Percentiles rank a stretch among this genome's conserved stretches.
Evolutionary conservation across 2,329 filamentous ascomycete species (phyloP).

Genomic region (Plectosphaerella cucumerina): DNA sequence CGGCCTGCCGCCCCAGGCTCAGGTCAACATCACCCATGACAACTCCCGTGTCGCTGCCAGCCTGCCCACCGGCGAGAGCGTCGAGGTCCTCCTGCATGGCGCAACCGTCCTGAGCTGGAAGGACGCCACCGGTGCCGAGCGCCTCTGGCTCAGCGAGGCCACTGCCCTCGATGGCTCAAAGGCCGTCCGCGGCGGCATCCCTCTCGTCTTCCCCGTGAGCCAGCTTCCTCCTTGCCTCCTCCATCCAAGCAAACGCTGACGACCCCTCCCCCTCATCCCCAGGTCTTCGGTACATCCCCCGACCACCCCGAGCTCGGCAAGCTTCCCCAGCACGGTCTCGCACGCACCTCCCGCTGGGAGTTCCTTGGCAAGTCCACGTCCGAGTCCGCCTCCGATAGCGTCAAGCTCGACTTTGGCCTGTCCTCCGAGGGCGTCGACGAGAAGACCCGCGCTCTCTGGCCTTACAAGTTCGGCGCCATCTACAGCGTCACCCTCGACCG

Average conservation of each 20-base stretch:
- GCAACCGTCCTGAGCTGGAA: conserved; percentile 95
- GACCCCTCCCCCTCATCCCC: neutral
- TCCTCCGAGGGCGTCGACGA: conserved; percentile 67
- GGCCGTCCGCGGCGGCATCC: conserved; percentile 86
- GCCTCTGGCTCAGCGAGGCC: conserved; percentile 78
- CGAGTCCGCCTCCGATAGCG: conserved; percentile 50
- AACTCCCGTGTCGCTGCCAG: conserved; percentile 71
- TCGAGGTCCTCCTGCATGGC: conserved; percentile 83
- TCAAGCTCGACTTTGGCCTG: conserved; percentile 96
- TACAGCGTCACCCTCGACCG: conserved; percentile 86
- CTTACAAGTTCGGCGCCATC: conserved; percentile 80
- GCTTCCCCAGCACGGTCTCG: conserved; percentile 93
- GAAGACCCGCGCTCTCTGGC: conserved; percentile 70
- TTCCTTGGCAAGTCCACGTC: conserved; percentile 78
- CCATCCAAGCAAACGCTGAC: conserved; percentile 1
- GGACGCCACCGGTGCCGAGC: conserved; percentile 71
- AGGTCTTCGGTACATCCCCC: conserved; percentile 84
- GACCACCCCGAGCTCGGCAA: conserved; percentile 71
- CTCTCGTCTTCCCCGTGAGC: conserved; percentile 84
- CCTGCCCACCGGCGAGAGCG: conserved; percentile 80
- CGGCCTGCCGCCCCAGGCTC: conserved; percentile 68
- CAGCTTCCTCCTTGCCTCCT: conserved; percentile 12
- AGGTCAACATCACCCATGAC: conserved; percentile 69
- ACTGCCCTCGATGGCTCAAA: conserved; percentile 83
- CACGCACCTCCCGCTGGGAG: conserved; percentile 86